These are phyloP conservation scores for Colletotrichum navitas DNA, from an alignment of 2,329 filamentous ascomycete species.

Conservation along the genomic window DNA sequence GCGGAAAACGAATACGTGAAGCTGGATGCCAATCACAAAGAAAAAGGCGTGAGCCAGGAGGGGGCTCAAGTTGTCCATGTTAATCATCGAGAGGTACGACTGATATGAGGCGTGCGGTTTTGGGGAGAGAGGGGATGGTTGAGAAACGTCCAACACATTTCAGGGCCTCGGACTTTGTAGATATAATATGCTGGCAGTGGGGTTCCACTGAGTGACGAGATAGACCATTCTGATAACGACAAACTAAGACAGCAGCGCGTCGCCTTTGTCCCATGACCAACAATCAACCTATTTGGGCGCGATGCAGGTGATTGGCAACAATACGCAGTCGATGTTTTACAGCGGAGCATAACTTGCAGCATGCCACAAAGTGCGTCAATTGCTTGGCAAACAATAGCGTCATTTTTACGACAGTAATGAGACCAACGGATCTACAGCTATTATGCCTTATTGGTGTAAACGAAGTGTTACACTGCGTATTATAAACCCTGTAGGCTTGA, in stretches of 20 bases:
- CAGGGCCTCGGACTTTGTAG: neutral
- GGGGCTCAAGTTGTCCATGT: conserved; percentile 1
- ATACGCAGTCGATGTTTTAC: neutral
- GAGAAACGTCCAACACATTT: neutral
- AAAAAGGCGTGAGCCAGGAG: conserved; percentile 8
- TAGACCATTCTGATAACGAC: neutral
- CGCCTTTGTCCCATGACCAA: neutral
- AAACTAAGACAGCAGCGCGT: conserved; percentile 10
- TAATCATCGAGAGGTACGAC: neutral
- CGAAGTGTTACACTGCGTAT: too few species aligned
- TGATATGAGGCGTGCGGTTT: too few species aligned
- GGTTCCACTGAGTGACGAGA: neutral
- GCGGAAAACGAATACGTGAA: conserved; percentile 45
- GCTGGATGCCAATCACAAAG: conserved; percentile 32
- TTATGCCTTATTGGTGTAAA: too few species aligned
- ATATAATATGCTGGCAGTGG: neutral
- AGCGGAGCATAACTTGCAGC: neutral
- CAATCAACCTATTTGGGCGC: neutral
- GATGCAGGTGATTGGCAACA: neutral
- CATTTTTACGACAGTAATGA: too few species aligned
- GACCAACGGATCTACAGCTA: too few species aligned
- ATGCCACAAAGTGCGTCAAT: neutral
- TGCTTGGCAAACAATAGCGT: too few species aligned
- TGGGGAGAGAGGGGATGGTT: neutral
- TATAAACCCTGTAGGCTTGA: too few species aligned